Percentiles rank a stretch among this genome's conserved stretches.
These are phyloP conservation scores for Pythium dissimile DNA, from an alignment of 352 stramenopile species.

Conservation along the genomic window DNA sequence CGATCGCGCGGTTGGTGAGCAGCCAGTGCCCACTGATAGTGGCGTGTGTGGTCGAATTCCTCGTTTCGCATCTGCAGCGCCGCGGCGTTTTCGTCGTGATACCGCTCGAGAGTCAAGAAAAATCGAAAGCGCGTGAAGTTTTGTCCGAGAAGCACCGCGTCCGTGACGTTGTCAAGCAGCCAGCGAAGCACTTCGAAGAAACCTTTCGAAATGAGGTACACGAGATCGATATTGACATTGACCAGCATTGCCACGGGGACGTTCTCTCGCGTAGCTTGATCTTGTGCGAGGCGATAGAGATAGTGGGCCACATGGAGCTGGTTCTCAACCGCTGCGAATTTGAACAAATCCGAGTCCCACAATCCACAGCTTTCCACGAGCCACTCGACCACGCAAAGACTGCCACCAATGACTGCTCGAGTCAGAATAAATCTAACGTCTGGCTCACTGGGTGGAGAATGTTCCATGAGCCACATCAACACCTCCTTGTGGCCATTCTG, in stretches of 20 bases:
- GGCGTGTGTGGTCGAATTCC: background rate
- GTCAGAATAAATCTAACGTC: conserved; percentile 1
- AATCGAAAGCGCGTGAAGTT: background rate
- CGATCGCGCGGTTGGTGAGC: background rate
- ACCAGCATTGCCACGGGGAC: background rate
- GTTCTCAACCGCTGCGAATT: background rate
- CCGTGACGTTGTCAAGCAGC: background rate
- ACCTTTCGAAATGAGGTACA: background rate
- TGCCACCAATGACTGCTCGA: background rate
- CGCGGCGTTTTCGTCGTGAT: conserved; percentile 3
- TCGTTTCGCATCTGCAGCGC: conserved; percentile 1
- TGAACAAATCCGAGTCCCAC: background rate
- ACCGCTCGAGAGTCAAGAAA: conserved; percentile 6
- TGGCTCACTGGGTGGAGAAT: background rate
- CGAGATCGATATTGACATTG: background rate
- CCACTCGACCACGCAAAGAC: background rate
- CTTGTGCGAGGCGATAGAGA: background rate
- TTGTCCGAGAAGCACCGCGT: background rate
- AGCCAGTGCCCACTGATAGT: conserved; percentile 7
- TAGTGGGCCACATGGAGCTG: background rate
- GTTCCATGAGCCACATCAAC: background rate
- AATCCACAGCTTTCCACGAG: background rate
- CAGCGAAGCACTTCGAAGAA: background rate
- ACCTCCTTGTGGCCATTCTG: background rate
- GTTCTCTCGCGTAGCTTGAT: background rate